Evolutionary conservation across 2,329 filamentous ascomycete species (phyloP).

Genomic region (Aspergillus sp.): DNA sequence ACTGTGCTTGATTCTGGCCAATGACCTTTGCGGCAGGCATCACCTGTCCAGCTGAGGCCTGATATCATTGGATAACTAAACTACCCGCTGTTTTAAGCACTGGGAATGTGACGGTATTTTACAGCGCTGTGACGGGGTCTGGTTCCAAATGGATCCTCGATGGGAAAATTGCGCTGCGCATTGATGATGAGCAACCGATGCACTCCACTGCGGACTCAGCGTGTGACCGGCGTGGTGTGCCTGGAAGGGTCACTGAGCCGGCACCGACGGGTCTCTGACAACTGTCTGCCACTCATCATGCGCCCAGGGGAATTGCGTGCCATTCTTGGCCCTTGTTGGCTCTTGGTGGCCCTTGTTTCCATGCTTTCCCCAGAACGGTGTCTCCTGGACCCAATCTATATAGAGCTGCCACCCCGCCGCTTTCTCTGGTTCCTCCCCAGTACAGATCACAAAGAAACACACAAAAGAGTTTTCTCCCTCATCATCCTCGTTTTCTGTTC

Average conservation of each 20-base stretch:
- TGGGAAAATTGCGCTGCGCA: not conserved
- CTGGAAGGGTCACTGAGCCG: slow-evolving; percentile 11
- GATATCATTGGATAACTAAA: not conserved
- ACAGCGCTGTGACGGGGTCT: not conserved
- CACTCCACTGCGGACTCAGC: slow-evolving; percentile 11
- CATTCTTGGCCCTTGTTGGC: slow-evolving; percentile 1
- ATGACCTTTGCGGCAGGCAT: not conserved
- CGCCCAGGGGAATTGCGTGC: slow-evolving; percentile 16
- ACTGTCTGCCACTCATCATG: slow-evolving; percentile 11
- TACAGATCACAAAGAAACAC: slow-evolving; percentile 15
- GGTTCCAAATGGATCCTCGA: not conserved
- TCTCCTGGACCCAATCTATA: slow-evolving; percentile 16
- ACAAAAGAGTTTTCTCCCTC: slow-evolving; percentile 4
- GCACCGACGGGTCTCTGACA: not conserved
- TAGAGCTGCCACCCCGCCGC: slow-evolving; percentile 20
- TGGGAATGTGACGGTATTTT: slow-evolving; percentile 3
- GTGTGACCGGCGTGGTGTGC: slow-evolving; percentile 20
- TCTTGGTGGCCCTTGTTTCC: not conserved
- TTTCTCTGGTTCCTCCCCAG: slow-evolving; percentile 17
- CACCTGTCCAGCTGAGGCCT: not conserved
- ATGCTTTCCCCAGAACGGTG: slow-evolving; percentile 15
- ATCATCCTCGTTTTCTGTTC: not conserved
- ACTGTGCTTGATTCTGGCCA: not conserved
- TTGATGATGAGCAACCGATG: slow-evolving; percentile 4
- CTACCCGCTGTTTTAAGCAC: slow-evolving; percentile 5